Evolutionary conservation across 208 protist genomes (phyloP).

Genomic region (Acanthamoeba rhysodes): DNA sequence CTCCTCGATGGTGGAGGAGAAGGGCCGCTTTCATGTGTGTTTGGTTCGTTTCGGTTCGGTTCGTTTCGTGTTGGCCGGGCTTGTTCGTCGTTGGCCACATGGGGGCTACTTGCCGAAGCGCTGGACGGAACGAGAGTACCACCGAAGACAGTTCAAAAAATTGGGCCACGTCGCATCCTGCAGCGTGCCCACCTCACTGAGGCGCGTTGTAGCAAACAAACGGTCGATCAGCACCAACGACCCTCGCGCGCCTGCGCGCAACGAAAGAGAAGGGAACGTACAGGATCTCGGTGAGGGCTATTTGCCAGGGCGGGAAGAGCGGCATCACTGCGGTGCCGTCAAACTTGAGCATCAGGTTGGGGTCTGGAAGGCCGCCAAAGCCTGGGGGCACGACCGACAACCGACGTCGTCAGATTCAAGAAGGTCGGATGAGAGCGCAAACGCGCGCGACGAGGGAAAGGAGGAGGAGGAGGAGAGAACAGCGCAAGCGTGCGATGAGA

Average conservation of each 20-base stretch:
- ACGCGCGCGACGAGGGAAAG: background rate
- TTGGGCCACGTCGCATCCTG: conserved; percentile 30
- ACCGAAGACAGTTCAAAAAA: conserved; percentile 19
- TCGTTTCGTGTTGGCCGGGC: too few species aligned
- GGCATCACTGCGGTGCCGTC: conserved; percentile 30
- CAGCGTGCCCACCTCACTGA: conserved; percentile 22
- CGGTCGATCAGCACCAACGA: background rate
- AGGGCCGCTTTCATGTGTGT: too few species aligned
- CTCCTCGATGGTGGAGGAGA: background rate
- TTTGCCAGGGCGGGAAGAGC: conserved; percentile 7
- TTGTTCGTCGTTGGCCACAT: background rate
- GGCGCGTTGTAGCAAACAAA: background rate
- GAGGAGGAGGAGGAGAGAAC: background rate
- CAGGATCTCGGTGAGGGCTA: background rate
- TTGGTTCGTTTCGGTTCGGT: too few species aligned
- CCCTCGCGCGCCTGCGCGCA: too few species aligned
- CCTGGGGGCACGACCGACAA: background rate
- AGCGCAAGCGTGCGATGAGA: background rate
- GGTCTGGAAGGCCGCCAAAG: conserved; percentile 3
- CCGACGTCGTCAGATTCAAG: background rate
- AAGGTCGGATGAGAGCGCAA: background rate
- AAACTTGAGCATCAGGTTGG: conserved; percentile 59
- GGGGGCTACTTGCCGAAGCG: conserved; percentile 3
- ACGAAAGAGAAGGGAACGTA: background rate
- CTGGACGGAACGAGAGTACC: background rate